Conservation (phyloP, 225 moss, liverwort and hornwort species). For the Polytrichum formosum region DNA sequence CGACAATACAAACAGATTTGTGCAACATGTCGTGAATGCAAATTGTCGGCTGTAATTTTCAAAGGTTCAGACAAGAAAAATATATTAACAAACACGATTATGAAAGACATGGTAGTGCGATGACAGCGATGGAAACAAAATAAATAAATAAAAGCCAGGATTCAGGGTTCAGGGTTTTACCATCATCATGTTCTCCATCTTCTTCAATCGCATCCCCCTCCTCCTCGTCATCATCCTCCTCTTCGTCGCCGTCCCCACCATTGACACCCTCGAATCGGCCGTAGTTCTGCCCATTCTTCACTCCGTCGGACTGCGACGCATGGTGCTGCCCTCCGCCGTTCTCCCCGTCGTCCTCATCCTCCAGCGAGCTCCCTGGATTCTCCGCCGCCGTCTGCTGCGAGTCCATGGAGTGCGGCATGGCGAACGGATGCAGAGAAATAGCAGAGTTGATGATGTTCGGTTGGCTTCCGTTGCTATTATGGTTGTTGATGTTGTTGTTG, state of each 20-base stretch:
- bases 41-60: too few species aligned
- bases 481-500: neutral
- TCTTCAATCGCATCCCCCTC: constrained; percentile 56
- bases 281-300: constrained; percentile 45
- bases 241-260: constrained; percentile 46
- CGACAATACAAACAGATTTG: too few species aligned
- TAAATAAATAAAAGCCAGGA: too few species aligned
- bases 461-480: constrained; percentile 5
- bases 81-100: too few species aligned
- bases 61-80: too few species aligned
- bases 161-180: constrained; percentile 14
- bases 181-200: constrained; percentile 60
- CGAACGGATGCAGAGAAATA: constrained; percentile 17
- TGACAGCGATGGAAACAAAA: too few species aligned
- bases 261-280: constrained; percentile 50
- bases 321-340: constrained; percentile 26
- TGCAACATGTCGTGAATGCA: too few species aligned
- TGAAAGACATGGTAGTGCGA: too few species aligned
- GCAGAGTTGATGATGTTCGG: neutral
- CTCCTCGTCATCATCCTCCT: constrained; percentile 53
- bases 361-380: constrained; percentile 51
- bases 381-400: constrained; percentile 48
- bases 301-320: constrained; percentile 9
- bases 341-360: constrained; percentile 53
- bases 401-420: constrained; percentile 49